These are phyloP conservation scores for Endogone sp. DNA, from an alignment of 192 early-diverging fungal species.

Conservation along the genomic window DNA sequence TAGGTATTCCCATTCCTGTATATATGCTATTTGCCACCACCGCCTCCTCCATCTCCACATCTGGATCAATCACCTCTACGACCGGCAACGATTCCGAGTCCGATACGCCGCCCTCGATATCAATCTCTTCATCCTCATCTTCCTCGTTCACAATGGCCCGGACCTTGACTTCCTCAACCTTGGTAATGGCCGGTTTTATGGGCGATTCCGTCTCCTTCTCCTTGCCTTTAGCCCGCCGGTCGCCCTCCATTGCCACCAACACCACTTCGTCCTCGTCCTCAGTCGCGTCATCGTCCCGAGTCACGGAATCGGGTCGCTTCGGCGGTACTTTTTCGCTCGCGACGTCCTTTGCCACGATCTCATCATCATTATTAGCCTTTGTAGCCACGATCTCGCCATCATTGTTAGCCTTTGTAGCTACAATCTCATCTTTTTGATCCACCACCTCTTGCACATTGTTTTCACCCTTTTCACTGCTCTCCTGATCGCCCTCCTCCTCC, in stretches of 20 bases:
- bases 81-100: background rate
- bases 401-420: conserved; percentile 8
- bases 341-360: too few species aligned
- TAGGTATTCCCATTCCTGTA: background rate
- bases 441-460: conserved; percentile 24
- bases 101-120: background rate
- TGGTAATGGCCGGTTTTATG: background rate
- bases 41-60: background rate
- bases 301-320: background rate
- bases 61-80: background rate
- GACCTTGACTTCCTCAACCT: background rate
- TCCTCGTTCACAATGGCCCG: background rate
- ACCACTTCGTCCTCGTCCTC: background rate
- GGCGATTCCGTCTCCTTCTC: conserved; percentile 13
- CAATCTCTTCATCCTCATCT: background rate
- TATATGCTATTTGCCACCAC: too few species aligned
- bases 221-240: conserved; percentile 11
- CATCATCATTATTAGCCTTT: too few species aligned
- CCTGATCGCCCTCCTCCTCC: conserved; percentile 18
- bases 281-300: conserved; percentile 8
- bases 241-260: background rate
- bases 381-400: background rate
- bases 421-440: conserved; percentile 4
- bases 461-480: conserved; percentile 4
- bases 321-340: too few species aligned